phyloP scores from a whole-genome alignment of 805 yeast genomes.

The Ascoidea rubescens region DNA sequence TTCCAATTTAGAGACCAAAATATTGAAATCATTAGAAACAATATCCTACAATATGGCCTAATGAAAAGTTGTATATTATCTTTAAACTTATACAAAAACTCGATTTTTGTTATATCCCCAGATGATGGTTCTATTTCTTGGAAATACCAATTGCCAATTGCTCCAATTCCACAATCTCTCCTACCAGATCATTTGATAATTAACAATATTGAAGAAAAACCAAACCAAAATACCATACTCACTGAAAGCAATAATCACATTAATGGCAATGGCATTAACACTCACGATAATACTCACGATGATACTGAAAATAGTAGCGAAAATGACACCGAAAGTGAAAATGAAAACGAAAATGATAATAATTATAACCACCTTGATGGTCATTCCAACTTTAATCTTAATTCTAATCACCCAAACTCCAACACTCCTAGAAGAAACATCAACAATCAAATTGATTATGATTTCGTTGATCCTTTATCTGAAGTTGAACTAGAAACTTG shows the following conservation, averaged over 20 bases:
- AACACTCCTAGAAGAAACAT: neutral
- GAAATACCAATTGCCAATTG: conserved; percentile 27
- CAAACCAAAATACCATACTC: too few relatives aligned
- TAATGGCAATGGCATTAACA: too few relatives aligned
- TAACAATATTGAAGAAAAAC: too few relatives aligned
- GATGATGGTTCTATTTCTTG: conserved; percentile 15
- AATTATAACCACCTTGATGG: too few relatives aligned
- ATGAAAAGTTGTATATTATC: conserved; percentile 1
- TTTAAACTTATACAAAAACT: neutral
- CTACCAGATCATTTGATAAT: conserved; percentile 13
- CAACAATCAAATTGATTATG: neutral
- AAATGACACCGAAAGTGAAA: neutral
- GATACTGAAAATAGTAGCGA: neutral
- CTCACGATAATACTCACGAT: neutral
- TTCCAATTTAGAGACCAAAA: neutral
- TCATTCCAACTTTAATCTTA: too few relatives aligned
- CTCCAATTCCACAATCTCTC: conserved; percentile 15
- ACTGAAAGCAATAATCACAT: too few relatives aligned
- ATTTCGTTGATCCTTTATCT: conserved; percentile 4
- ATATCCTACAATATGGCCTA: neutral
- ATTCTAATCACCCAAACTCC: too few relatives aligned
- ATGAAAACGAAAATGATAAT: neutral
- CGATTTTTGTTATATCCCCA: conserved; percentile 14
- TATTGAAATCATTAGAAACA: neutral
- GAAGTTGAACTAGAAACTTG: conserved; percentile 8